A percentile compares a stretch with the other conserved stretches of the same genome.
Evolutionary conservation across 352 stramenopile genomes (phyloP).

Genomic region (Phytophthora fragariaefolia): DNA sequence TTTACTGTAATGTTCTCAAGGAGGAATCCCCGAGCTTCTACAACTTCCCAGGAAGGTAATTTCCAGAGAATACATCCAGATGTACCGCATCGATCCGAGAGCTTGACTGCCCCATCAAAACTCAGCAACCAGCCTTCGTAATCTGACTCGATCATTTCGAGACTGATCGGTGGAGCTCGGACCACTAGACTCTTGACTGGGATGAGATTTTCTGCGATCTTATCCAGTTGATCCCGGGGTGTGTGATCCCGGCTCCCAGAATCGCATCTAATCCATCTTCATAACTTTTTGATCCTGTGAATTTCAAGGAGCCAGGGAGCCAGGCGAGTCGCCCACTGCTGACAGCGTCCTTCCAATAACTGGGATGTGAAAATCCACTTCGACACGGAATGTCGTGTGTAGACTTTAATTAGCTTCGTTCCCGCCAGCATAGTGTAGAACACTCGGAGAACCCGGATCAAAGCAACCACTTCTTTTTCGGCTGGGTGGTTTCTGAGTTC

Average conservation of each 20-base stretch:
- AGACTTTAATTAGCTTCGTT: not conserved
- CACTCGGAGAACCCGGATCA: constrained; percentile 4
- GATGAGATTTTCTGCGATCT: constrained; percentile 6
- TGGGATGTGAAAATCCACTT: constrained; percentile 8
- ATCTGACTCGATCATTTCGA: constrained; percentile 3
- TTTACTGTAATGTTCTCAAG: not conserved
- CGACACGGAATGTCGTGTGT: constrained; percentile 12
- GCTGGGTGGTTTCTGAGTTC: constrained; percentile 8
- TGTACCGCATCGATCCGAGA: not conserved
- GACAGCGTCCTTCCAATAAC: constrained; percentile 7
- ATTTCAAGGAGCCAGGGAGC: not conserved
- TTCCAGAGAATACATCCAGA: constrained; percentile 4
- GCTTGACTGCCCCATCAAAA: constrained; percentile 13
- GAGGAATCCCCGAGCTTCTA: constrained; percentile 2
- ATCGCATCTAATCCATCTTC: constrained; percentile 11
- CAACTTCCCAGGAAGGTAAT: not conserved
- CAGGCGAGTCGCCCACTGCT: not conserved
- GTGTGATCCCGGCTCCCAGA: constrained; percentile 7
- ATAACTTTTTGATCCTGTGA: constrained; percentile 1
- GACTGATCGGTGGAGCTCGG: constrained; percentile 6
- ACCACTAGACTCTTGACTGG: not conserved
- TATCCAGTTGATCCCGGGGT: not conserved
- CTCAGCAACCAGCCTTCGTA: constrained; percentile 7
- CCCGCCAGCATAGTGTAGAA: constrained; percentile 8
- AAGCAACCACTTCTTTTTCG: constrained; percentile 9